A percentile compares a stretch with the other conserved stretches of the same genome.
Evolutionary conservation across 306 rosid genomes (phyloP).

Genomic region (Cicer arietinum): DNA sequence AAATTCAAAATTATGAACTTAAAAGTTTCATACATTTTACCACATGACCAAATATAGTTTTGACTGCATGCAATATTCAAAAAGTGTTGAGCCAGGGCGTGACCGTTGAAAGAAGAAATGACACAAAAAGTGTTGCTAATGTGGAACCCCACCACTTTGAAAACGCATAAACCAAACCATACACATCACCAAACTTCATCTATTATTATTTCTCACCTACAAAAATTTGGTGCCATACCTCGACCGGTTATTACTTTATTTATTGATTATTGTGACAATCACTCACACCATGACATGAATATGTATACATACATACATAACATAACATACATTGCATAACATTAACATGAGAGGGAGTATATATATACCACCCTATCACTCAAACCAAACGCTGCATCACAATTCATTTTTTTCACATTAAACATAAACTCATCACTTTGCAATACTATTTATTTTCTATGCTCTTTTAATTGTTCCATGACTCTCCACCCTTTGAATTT

Average conservation of each 20-base stretch:
- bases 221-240: not conserved
- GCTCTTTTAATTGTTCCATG: not conserved
- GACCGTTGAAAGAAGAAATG: not conserved
- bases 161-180: slow-evolving; percentile 28
- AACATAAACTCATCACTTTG: slow-evolving; percentile 4
- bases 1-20: too few relatives aligned
- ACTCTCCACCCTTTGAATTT: not conserved
- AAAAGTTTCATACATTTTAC: too few relatives aligned
- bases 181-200: not conserved
- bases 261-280: not conserved
- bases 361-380: not conserved
- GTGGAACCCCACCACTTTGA: slow-evolving; percentile 37
- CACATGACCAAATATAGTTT: too few relatives aligned
- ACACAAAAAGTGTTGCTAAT: not conserved
- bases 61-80: too few relatives aligned
- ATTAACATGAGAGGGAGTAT: not conserved
- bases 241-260: slow-evolving; percentile 5
- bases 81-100: not conserved
- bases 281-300: not conserved
- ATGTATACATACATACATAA: not conserved
- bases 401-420: not conserved
- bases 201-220: not conserved
- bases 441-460: not conserved
- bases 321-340: not conserved
- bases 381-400: slow-evolving; percentile 28